These are phyloP conservation scores for Termitomyces sp. DNA, from an alignment of 768 basidiomycete species.

Conservation along the genomic window DNA sequence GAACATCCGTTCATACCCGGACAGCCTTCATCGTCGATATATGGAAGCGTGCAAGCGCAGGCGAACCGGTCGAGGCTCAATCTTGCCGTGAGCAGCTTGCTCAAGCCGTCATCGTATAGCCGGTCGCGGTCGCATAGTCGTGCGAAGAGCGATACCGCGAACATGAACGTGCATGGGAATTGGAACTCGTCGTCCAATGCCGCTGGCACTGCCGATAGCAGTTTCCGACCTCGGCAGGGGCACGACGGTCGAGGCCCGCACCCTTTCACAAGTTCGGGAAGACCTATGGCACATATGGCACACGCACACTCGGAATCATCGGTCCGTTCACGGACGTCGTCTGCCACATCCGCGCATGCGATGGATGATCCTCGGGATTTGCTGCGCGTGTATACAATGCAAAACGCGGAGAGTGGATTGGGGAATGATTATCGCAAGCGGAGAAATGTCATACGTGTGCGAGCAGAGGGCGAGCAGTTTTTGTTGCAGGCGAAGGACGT, in stretches of 20 bases:
- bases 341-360: not conserved
- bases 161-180: not conserved
- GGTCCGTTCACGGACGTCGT: slow-evolving; percentile 6
- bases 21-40: slow-evolving; percentile 9
- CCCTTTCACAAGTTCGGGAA: not conserved
- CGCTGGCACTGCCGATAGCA: not conserved
- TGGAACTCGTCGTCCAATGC: slow-evolving; percentile 3
- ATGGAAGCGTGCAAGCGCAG: slow-evolving; percentile 9
- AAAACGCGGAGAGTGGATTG: slow-evolving; percentile 88
- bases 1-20: slow-evolving; percentile 15
- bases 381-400: slow-evolving; percentile 73
- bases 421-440: slow-evolving; percentile 94
- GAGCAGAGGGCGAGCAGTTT: slow-evolving; percentile 96
- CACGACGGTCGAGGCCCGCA: not conserved
- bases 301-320: slow-evolving; percentile 1
- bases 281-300: not conserved
- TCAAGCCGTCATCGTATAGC: slow-evolving; percentile 29
- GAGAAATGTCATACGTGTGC: slow-evolving; percentile 87
- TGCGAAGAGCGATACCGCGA: slow-evolving; percentile 34
- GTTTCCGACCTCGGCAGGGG: not conserved
- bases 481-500: slow-evolving; percentile 85
- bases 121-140: slow-evolving; percentile 27
- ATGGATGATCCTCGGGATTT: slow-evolving; percentile 44
- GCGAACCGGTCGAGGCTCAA: slow-evolving; percentile 36
- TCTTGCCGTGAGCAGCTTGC: slow-evolving; percentile 34